These are phyloP conservation scores for Neohortaea acidophila DNA, from an alignment of 495 filamentous ascomycete species.

Conservation along the genomic window DNA sequence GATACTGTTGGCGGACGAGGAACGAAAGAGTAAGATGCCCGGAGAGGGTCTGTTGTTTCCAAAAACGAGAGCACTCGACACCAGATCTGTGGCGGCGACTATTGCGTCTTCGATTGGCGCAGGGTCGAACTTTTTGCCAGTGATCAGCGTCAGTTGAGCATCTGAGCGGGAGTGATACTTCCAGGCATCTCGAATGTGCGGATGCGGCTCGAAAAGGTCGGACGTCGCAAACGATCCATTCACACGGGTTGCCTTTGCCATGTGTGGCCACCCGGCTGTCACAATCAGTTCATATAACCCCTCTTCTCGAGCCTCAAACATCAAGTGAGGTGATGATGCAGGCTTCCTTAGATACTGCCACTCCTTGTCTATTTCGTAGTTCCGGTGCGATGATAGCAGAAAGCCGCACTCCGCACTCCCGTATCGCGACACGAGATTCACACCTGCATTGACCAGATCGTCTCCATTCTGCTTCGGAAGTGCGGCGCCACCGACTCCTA, in stretches of 20 bases:
- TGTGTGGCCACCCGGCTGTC: conserved; percentile 45
- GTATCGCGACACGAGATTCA: conserved; percentile 40
- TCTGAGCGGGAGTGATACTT: conserved; percentile 45
- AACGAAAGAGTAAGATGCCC: conserved; percentile 32
- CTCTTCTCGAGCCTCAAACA: conserved; percentile 41
- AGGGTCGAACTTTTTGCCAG: conserved; percentile 56
- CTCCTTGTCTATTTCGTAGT: conserved; percentile 39
- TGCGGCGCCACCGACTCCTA: conserved; percentile 44
- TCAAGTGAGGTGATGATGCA: conserved; percentile 24
- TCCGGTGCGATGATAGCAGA: conserved; percentile 35
- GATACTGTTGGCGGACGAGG: conserved; percentile 7
- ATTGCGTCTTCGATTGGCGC: conserved; percentile 42
- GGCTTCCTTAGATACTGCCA: conserved; percentile 49
- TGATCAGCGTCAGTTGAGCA: conserved; percentile 45
- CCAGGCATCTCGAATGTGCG: conserved; percentile 37
- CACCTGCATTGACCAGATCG: conserved; percentile 29
- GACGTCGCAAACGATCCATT: conserved; percentile 44
- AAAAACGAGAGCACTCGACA: conserved; percentile 36
- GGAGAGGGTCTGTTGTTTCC: conserved; percentile 32
- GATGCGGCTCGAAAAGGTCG: conserved; percentile 43
- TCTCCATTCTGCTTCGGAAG: conserved; percentile 34
- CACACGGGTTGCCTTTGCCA: conserved; percentile 42
- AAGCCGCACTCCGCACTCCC: conserved; percentile 47
- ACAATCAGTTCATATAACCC: conserved; percentile 45
- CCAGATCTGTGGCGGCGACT: conserved; percentile 16